phyloP scores from a whole-genome alignment of 495 filamentous ascomycete genomes.

The Podospora conica region DNA sequence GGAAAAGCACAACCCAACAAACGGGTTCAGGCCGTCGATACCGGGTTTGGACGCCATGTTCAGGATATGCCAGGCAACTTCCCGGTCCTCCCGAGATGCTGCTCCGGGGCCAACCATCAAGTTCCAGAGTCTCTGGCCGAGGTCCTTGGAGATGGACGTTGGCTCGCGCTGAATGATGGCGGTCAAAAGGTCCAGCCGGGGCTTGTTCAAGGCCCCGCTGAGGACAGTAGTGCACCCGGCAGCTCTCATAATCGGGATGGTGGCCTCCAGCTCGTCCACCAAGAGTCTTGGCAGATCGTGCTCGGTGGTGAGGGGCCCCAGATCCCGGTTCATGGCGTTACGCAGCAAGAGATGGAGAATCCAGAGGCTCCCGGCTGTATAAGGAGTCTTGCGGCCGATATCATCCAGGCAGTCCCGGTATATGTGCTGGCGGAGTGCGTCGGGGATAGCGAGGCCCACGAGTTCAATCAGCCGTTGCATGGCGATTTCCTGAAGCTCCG shows the following conservation, averaged over 20 bases:
- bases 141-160: slow-evolving; percentile 52
- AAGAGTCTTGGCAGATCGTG: slow-evolving; percentile 42
- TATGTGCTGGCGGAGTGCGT: slow-evolving; percentile 34
- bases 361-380: slow-evolving; percentile 61
- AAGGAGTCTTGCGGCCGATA: slow-evolving; percentile 37
- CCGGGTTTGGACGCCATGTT: slow-evolving; percentile 41
- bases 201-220: slow-evolving; percentile 32
- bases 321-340: slow-evolving; percentile 22
- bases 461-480: slow-evolving; percentile 46
- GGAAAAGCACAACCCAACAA: slow-evolving; percentile 59
- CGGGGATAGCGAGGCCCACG: slow-evolving; percentile 32
- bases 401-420: slow-evolving; percentile 42
- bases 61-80: slow-evolving; percentile 60
- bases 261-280: slow-evolving; percentile 45
- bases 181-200: slow-evolving; percentile 54
- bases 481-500: slow-evolving; percentile 55
- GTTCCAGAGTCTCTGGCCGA: slow-evolving; percentile 60
- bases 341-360: slow-evolving; percentile 57
- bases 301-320: slow-evolving; percentile 35
- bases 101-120: slow-evolving; percentile 57
- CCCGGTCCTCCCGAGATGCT: slow-evolving; percentile 49
- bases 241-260: slow-evolving; percentile 28
- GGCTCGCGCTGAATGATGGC: slow-evolving; percentile 53
- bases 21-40: slow-evolving; percentile 47
- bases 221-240: slow-evolving; percentile 35